phyloP scores from a whole-genome alignment of 2,329 filamentous ascomycete genomes.

The Blumeria graminis region DNA sequence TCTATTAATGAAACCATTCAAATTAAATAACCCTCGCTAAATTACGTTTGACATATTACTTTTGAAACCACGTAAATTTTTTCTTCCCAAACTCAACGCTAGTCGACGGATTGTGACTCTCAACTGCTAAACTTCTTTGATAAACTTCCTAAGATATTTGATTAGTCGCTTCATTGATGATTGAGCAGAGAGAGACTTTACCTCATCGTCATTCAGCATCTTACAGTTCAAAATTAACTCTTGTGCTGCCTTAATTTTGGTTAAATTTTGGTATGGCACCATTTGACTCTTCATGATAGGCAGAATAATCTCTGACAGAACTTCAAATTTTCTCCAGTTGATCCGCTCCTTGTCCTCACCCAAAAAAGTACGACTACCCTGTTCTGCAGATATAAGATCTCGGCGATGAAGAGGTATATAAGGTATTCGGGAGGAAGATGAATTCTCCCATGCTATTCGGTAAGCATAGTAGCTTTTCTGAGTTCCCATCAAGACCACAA shows the following conservation, averaged over 20 bases:
- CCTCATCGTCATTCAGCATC: conserved; percentile 70
- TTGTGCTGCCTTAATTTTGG: conserved; percentile 42
- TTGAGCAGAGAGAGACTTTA: conserved; percentile 18
- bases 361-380: conserved; percentile 77
- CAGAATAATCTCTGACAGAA: conserved; percentile 76
- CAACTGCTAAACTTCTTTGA: conserved; percentile 33
- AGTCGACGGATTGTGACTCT: conserved; percentile 22
- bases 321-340: conserved; percentile 97
- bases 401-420: conserved; percentile 77
- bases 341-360: conserved; percentile 49
- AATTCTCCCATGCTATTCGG: conserved; percentile 94
- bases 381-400: conserved; percentile 76
- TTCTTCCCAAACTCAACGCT: conserved; percentile 29
- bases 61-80: conserved; percentile 38
- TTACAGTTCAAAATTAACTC: conserved; percentile 61
- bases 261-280: conserved; percentile 50
- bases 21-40: too few species aligned
- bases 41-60: conserved; percentile 4
- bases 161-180: background rate
- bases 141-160: conserved; percentile 29
- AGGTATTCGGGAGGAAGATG: conserved; percentile 67
- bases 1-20: too few species aligned
- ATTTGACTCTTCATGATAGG: conserved; percentile 83
- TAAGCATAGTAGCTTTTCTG: conserved; percentile 88
- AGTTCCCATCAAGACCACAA: conserved; percentile 80